Evolutionary conservation across 1,284 basidiomycete species (phyloP).

Genomic region (Albatrellus sp.): DNA sequence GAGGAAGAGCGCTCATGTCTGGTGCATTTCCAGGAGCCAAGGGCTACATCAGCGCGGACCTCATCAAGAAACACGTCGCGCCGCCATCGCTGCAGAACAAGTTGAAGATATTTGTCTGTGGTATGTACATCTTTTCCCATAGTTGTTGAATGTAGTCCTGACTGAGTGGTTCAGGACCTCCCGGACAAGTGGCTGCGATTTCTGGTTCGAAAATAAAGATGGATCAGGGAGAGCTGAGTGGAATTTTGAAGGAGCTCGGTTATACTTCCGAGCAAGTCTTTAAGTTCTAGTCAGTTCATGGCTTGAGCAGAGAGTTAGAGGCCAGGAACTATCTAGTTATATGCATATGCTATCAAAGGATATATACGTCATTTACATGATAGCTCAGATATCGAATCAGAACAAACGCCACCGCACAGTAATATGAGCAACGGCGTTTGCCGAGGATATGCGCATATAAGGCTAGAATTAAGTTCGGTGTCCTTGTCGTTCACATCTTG

Average conservation of each 20-base stretch:
- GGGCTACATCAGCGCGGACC: conserved; percentile 63
- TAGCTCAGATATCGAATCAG: too few species aligned
- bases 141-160: not conserved
- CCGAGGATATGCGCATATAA: not conserved
- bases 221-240: conserved; percentile 78
- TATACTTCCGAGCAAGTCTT: conserved; percentile 73
- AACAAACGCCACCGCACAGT: too few species aligned
- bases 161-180: conserved; percentile 46
- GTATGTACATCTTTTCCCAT: conserved; percentile 22
- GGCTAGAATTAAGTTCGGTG: not conserved
- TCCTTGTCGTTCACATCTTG: too few species aligned
- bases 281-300: conserved; percentile 9
- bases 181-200: conserved; percentile 69
- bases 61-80: conserved; percentile 66
- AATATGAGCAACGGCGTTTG: too few species aligned
- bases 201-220: conserved; percentile 71
- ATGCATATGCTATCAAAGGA: not conserved
- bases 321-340: not conserved
- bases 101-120: conserved; percentile 85
- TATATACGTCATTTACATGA: not conserved
- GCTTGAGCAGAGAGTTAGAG: not conserved
- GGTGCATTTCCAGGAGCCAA: conserved; percentile 30
- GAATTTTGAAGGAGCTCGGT: conserved; percentile 78
- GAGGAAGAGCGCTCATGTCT: not conserved
- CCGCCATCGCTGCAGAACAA: conserved; percentile 63